phyloP scores from a whole-genome alignment of 352 stramenopile genomes.

The Globisporangium recalcitrans region DNA sequence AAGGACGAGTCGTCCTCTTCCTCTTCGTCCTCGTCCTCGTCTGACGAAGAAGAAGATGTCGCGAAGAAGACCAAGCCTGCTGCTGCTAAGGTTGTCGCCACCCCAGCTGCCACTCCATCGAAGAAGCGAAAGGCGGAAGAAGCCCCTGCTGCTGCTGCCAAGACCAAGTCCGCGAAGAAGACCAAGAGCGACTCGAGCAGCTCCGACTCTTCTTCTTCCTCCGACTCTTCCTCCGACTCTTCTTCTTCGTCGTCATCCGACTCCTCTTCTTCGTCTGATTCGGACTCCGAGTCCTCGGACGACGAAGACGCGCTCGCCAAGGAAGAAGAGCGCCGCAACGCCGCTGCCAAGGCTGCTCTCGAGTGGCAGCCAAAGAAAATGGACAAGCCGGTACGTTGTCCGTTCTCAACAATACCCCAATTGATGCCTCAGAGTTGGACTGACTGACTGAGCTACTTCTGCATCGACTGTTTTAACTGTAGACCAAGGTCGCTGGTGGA shows the following conservation, averaged over 20 bases:
- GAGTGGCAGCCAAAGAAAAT: slow-evolving; percentile 91
- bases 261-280: slow-evolving; percentile 28
- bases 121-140: slow-evolving; percentile 57
- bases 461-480: background rate
- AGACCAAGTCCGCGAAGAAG: slow-evolving; percentile 30
- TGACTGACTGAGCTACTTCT: too few species aligned
- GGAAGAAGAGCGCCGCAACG: slow-evolving; percentile 58
- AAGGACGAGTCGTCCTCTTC: slow-evolving; percentile 25
- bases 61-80: slow-evolving; percentile 23
- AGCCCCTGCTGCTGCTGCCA: slow-evolving; percentile 13
- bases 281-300: slow-evolving; percentile 26
- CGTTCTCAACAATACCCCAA: background rate
- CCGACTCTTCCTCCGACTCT: slow-evolving; percentile 35
- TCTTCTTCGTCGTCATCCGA: slow-evolving; percentile 38
- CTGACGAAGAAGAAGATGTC: slow-evolving; percentile 31
- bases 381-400: slow-evolving; percentile 35
- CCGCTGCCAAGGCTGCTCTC: slow-evolving; percentile 85
- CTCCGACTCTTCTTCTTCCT: slow-evolving; percentile 45
- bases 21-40: slow-evolving; percentile 39
- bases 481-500: slow-evolving; percentile 54
- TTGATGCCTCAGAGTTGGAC: too few species aligned
- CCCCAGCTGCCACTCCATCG: slow-evolving; percentile 21
- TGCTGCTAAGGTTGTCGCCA: slow-evolving; percentile 17
- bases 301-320: slow-evolving; percentile 67
- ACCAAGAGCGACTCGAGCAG: slow-evolving; percentile 34